Conservation (phyloP, 176 grass and related monocot species). For the Cenchrus purpureus region DNA sequence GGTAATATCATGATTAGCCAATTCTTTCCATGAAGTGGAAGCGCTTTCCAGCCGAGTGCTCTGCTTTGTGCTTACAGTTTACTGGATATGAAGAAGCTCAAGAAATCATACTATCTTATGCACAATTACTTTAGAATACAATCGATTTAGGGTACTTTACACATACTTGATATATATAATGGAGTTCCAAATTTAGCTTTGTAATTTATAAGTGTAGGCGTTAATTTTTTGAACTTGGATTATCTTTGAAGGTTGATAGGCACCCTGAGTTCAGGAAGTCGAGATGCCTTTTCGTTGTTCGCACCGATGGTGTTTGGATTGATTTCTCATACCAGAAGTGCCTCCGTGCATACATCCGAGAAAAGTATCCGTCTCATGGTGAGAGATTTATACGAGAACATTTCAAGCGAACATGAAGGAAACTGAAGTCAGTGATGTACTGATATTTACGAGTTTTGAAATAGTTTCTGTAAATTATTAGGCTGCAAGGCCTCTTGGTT, state of each 20-base stretch:
- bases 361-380: constrained; percentile 78
- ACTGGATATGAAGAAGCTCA: background rate
- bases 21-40: constrained; percentile 5
- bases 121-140: background rate
- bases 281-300: constrained; percentile 91
- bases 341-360: constrained; percentile 71
- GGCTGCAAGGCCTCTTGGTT: background rate
- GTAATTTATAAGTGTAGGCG: background rate
- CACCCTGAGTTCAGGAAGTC: constrained; percentile 85
- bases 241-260: constrained; percentile 70
- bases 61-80: background rate
- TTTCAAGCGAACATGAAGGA: constrained; percentile 72
- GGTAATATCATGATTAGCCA: background rate
- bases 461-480: constrained; percentile 30
- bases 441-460: constrained; percentile 1
- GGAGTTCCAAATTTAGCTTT: background rate
- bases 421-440: background rate
- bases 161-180: background rate
- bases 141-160: background rate
- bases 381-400: constrained; percentile 81
- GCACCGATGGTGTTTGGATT: constrained; percentile 86
- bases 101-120: background rate
- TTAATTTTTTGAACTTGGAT: background rate
- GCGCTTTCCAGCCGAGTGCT: background rate
- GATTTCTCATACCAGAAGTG: constrained; percentile 99